Evolutionary conservation across 202 grass and related monocot genomes (phyloP).

Genomic region (Musa balbisiana): DNA sequence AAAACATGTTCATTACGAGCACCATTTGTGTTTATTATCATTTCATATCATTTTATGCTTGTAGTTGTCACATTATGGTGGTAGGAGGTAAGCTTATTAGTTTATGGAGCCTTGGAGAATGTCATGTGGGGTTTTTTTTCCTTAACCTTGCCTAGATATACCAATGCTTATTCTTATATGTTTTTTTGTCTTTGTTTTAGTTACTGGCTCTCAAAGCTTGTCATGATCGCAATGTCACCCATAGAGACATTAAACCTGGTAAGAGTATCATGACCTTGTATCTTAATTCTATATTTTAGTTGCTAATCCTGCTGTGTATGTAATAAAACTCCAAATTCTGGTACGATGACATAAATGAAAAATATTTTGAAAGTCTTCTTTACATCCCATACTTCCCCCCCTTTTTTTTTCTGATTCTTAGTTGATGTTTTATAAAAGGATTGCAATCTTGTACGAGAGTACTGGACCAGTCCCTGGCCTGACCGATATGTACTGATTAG

Average conservation of each 20-base stretch:
- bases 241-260: conserved; percentile 99
- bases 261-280: conserved; percentile 29
- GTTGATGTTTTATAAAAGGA: too few species aligned
- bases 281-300: conserved; percentile 1
- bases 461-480: too few species aligned
- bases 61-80: neutral
- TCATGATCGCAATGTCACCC: conserved; percentile 86
- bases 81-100: neutral
- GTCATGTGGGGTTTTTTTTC: neutral
- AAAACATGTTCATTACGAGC: neutral
- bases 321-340: too few species aligned
- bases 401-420: neutral
- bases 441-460: too few species aligned
- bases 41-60: neutral
- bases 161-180: neutral
- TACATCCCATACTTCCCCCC: neutral
- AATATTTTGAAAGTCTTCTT: neutral
- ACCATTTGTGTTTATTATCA: neutral
- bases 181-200: conserved; percentile 34
- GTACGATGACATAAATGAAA: too few species aligned
- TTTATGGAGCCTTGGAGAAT: neutral
- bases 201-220: conserved; percentile 84
- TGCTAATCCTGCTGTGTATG: neutral
- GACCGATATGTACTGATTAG: too few species aligned
- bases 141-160: conserved; percentile 4